Conservation (phyloP, 768 basidiomycete species). For the Suillus occidentalis region DNA sequence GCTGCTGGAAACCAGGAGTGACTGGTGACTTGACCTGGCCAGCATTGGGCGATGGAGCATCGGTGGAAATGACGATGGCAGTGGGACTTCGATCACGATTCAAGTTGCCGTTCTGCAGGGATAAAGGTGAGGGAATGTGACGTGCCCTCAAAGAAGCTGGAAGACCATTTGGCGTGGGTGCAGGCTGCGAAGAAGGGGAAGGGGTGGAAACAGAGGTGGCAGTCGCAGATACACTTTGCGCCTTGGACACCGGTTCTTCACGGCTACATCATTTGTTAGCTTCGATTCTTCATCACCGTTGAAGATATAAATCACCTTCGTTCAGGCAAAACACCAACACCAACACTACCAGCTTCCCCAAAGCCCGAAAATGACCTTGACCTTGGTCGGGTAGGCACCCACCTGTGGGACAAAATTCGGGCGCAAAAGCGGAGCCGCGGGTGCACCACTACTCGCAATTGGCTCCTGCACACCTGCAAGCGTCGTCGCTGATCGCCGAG, state of each 20-base stretch:
- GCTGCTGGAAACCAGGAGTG: slow-evolving; percentile 37
- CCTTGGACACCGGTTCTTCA: slow-evolving; percentile 23
- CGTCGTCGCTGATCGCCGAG: slow-evolving; percentile 18
- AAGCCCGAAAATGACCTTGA: slow-evolving; percentile 81
- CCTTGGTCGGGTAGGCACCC: slow-evolving; percentile 47
- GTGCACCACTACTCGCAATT: slow-evolving; percentile 1
- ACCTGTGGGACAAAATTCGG: slow-evolving; percentile 65
- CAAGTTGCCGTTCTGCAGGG: slow-evolving; percentile 9
- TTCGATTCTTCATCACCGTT: slow-evolving; percentile 7
- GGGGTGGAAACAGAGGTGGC: not conserved
- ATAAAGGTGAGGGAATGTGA: slow-evolving; percentile 20
- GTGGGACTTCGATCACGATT: slow-evolving; percentile 7
- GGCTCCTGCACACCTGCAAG: not conserved
- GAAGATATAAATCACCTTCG: slow-evolving; percentile 19
- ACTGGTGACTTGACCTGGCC: slow-evolving; percentile 32
- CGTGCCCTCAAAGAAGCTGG: slow-evolving; percentile 25
- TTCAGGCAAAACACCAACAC: not conserved
- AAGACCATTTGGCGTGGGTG: slow-evolving; percentile 11
- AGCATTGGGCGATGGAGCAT: slow-evolving; percentile 39
- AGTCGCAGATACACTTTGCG: not conserved
- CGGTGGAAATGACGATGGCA: slow-evolving; percentile 14
- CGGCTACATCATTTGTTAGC: slow-evolving; percentile 14
- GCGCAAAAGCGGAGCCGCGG: slow-evolving; percentile 42
- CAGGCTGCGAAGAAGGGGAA: not conserved
- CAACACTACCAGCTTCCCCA: slow-evolving; percentile 34